Base-by-base conservation (phyloP, 495 filamentous ascomycete species). In the Copromyces sp. region DNA sequence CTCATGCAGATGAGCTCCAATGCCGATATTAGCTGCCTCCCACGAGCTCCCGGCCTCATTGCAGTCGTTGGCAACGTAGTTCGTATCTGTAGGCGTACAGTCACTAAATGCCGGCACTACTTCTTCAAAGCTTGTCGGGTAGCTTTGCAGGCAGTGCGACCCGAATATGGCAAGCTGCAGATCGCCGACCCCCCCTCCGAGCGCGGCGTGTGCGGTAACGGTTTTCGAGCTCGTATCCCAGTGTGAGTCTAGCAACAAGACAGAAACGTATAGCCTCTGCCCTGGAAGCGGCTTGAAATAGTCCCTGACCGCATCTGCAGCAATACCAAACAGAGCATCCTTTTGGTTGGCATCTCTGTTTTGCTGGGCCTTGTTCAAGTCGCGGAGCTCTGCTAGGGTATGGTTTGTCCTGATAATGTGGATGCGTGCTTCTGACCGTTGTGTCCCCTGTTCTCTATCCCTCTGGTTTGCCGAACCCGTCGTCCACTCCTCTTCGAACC, bases 401-500 rank as follows among this genome's bases (percentile, higher is more conserved):
- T 94, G 93, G n/a, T 92, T 88, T 4, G 86, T 87, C 72, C 93
- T 86, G 70, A 98, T 87, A 69, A 97, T 82, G 78, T 97, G 94
- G 39, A 98, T 85, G 74, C 93, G 94, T 4, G 93, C 93, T 79
- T 97, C 94, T 74, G 92, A 97, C 71, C 94, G 90, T 90, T 95
- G 92, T 39, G 88, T 87, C 4, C 88, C 89, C 29, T 79, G 84
- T 32, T 90, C 85, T 69, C 82, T 82, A 81, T 97, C 94, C 40
- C 91, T 88, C 73, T 86, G 86, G 47, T 90, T 93, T 68, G 92
- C 84, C 16, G 90, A 91, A 17, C 93, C 93, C 0, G 88, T 88
- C 71, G 93, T 92, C 94, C 94, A 98, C 75, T 95, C 93, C 80
- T 98, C 94, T 71, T 98, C 94, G 74, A 95, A 93, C 53, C 94